Percentiles rank a stretch among this genome's conserved stretches.
phyloP scores from a whole-genome alignment of 2,329 filamentous ascomycete genomes.

The Aschersonia sp. region DNA sequence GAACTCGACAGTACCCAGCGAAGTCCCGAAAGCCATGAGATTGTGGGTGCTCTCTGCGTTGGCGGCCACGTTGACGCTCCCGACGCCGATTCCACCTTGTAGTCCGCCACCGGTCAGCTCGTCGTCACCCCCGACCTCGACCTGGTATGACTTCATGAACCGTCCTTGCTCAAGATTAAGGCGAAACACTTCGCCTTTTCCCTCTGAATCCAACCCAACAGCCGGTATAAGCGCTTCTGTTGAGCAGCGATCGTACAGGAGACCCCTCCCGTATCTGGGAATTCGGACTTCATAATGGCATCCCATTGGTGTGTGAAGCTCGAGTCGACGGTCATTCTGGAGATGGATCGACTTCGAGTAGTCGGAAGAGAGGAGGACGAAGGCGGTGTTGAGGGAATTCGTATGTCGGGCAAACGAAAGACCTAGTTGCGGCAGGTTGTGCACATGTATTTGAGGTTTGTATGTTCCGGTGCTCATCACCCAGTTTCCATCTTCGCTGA shows the following conservation, averaged over 20 bases:
- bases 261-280: slow-evolving; percentile 80
- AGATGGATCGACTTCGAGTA: slow-evolving; percentile 91
- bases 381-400: slow-evolving; percentile 79
- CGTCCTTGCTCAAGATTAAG: slow-evolving; percentile 83
- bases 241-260: slow-evolving; percentile 68
- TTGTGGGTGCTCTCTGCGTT: slow-evolving; percentile 84
- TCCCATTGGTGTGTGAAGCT: slow-evolving; percentile 82
- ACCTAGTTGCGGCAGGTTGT: slow-evolving; percentile 83
- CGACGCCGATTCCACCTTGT: slow-evolving; percentile 75
- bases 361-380: slow-evolving; percentile 75
- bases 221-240: slow-evolving; percentile 79
- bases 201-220: slow-evolving; percentile 74
- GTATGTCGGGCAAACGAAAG: slow-evolving; percentile 92
- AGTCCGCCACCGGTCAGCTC: slow-evolving; percentile 54
- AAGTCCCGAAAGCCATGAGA: slow-evolving; percentile 83
- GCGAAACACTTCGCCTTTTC: slow-evolving; percentile 81
- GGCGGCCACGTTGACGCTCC: slow-evolving; percentile 74
- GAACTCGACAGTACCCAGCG: slow-evolving; percentile 88
- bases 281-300: slow-evolving; percentile 82
- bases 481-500: slow-evolving; percentile 95
- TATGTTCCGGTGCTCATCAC: slow-evolving; percentile 82
- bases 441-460: slow-evolving; percentile 65
- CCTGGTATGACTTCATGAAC: slow-evolving; percentile 87
- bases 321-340: slow-evolving; percentile 78
- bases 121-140: slow-evolving; percentile 81